Base-by-base conservation (phyloP, 2,329 filamentous ascomycete genomes). In the Alternaria incomplexa region DNA sequence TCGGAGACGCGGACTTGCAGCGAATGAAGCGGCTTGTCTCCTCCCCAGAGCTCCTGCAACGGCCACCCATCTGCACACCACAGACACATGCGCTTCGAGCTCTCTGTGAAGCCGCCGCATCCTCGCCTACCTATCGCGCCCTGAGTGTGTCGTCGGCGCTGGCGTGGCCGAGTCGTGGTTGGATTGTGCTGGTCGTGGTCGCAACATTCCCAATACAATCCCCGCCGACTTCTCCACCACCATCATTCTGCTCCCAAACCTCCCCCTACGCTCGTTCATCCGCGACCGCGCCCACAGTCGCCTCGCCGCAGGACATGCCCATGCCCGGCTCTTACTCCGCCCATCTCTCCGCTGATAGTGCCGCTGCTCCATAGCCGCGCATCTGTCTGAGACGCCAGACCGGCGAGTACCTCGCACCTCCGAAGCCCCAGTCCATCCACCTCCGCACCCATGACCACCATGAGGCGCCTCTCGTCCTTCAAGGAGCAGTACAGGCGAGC, bases 401-500 rank as follows among this genome's bases (percentile, higher is more conserved):
- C 67, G 68, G 69, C 66, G 61, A 68, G 57, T 40, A 58, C 60
- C 60, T 62, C 56, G 57, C 73, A 76, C 70, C 71, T 45, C 64
- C 62, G 62, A 56, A 45, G 69, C 72, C 69, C 63, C 63, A 62
- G 50, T 56, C 46, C 32, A 63, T 46, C 64, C 64, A 65, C 63
- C 62, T 60, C 57, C 67, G 61, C 68, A 53, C 66, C 50, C 53
- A 32, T 73, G 66, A 58, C 59, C 67, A 69, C 75, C 62, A 74
- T 73, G 64, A 74, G 72, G 71, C 68, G 69, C 55, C 61, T 72
- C 51, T 72, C 74, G 17, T 72, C 72, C 50, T 77, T 79, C 74
- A 80, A 80, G 69, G 59, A 73, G 55, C 72, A 76, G 66, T 73
- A 73, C 64, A 66, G 71, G 61, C 73, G 68, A 70, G 68, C 71